phyloP scores from a whole-genome alignment of 2,329 filamentous ascomycete species.

The Neofusicoccum laricinum region DNA sequence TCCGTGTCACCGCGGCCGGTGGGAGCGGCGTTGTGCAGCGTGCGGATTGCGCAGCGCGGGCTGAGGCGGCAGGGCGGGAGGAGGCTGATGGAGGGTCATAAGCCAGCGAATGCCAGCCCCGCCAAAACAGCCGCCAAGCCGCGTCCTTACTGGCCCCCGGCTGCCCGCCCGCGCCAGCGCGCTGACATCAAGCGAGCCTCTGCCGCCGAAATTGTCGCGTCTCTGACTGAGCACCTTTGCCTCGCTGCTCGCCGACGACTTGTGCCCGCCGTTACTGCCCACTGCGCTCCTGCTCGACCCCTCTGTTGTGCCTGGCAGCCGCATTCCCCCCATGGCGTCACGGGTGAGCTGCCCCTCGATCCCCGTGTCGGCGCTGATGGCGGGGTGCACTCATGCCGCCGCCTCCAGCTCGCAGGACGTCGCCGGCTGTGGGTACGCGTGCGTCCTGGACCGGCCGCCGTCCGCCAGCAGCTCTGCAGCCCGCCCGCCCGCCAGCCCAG shows the following conservation, averaged over 20 bases:
- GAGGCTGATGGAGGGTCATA: not conserved
- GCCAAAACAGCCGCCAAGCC: slow-evolving; percentile 11
- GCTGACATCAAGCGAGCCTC: slow-evolving; percentile 10
- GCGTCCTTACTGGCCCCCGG: not conserved
- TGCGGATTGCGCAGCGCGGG: not conserved
- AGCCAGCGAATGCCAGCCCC: slow-evolving; percentile 9
- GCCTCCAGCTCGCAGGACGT: not conserved
- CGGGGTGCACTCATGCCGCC: not conserved
- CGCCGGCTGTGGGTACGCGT: not conserved
- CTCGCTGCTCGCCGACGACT: not conserved
- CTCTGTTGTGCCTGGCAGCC: not conserved
- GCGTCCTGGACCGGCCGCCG: not conserved
- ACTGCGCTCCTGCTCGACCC: not conserved
- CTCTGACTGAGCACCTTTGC: not conserved
- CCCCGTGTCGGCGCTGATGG: not conserved
- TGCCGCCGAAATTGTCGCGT: not conserved
- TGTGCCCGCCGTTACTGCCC: not conserved
- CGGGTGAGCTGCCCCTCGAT: not conserved
- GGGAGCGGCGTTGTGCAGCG: not conserved
- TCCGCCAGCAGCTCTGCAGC: not conserved
- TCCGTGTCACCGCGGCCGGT: slow-evolving; percentile 41
- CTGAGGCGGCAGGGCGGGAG: not conserved
- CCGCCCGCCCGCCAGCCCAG: not conserved
- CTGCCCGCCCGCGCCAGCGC: not conserved
- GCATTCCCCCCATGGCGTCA: slow-evolving; percentile 1